A percentile compares a stretch with the other conserved stretches of the same genome.
Conservation (phyloP, 2,329 filamentous ascomycete species). For the Proliferodiscus dingleyae region DNA sequence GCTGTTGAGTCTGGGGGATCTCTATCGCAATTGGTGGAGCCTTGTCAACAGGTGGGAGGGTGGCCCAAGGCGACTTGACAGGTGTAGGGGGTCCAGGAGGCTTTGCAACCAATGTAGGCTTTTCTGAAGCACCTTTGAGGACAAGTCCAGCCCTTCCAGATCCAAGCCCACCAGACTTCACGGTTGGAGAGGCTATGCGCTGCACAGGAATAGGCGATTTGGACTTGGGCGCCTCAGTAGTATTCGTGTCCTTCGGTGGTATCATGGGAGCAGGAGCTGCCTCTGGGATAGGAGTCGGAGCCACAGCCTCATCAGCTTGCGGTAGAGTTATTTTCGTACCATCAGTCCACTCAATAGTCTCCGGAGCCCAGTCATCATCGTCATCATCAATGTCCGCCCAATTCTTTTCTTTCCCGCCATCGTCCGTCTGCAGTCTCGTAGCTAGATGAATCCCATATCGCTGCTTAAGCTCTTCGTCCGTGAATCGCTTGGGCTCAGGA, state of each 20-base stretch:
- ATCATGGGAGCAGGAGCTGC: conserved; percentile 25
- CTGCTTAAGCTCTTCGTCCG: conserved; percentile 78
- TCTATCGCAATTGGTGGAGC: conserved; percentile 66
- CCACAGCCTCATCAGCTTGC: conserved; percentile 48
- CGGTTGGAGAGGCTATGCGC: conserved; percentile 25
- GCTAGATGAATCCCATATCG: conserved; percentile 85
- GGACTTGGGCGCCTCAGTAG: conserved; percentile 23
- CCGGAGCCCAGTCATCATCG: conserved; percentile 81
- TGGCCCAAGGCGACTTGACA: conserved; percentile 87
- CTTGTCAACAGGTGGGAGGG: conserved; percentile 79
- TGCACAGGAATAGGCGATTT: conserved; percentile 31
- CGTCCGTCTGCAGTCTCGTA: conserved; percentile 70
- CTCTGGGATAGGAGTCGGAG: conserved; percentile 25
- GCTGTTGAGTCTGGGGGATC: conserved; percentile 36
- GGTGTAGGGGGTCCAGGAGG: conserved; percentile 62
- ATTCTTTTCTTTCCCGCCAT: conserved; percentile 69
- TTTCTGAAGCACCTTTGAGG: conserved; percentile 63
- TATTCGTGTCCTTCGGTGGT: conserved; percentile 20
- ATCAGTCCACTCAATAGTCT: conserved; percentile 83
- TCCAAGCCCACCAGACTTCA: conserved; percentile 30
- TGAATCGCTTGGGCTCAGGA: conserved; percentile 74
- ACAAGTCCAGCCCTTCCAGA: conserved; percentile 51
- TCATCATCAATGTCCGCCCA: conserved; percentile 91
- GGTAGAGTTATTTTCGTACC: conserved; percentile 77
- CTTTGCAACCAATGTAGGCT: conserved; percentile 69